Percentiles rank a stretch among this genome's conserved stretches.
phyloP scores from a whole-genome alignment of 345 rosid genomes.

The Kernera saxatilis region DNA sequence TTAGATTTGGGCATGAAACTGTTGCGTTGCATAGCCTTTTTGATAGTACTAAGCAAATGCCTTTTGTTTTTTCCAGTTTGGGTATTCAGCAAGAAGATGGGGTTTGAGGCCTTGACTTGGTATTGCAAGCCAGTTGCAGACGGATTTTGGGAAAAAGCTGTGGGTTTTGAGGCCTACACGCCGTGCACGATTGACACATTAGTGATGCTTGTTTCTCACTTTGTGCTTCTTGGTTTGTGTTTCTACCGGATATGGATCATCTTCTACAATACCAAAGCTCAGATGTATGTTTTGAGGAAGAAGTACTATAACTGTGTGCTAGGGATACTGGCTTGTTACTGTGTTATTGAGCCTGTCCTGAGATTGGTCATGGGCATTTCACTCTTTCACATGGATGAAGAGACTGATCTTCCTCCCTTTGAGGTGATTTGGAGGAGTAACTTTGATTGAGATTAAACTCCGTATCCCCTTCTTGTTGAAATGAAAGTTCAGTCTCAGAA shows the following conservation, averaged over 20 bases:
- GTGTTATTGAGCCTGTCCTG: slow-evolving; percentile 60
- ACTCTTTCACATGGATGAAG: slow-evolving; percentile 48
- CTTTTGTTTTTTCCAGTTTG: background rate
- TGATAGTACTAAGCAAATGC: background rate
- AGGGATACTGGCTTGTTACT: slow-evolving; percentile 60
- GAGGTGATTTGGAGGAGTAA: slow-evolving; percentile 46
- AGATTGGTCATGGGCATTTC: slow-evolving; percentile 68
- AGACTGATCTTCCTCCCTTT: slow-evolving; percentile 57
- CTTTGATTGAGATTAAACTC: background rate
- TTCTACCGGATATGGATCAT: slow-evolving; percentile 66
- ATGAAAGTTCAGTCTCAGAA: background rate
- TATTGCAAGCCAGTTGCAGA: slow-evolving; percentile 63
- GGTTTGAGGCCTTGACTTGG: slow-evolving; percentile 59
- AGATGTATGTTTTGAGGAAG: slow-evolving; percentile 56
- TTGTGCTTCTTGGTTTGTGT: slow-evolving; percentile 66
- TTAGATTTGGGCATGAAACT: background rate
- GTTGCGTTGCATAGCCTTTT: background rate
- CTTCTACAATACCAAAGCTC: slow-evolving; percentile 47
- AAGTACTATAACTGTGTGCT: slow-evolving; percentile 53
- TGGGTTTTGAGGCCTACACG: slow-evolving; percentile 62
- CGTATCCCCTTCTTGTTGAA: background rate
- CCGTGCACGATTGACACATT: slow-evolving; percentile 65
- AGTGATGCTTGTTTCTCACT: slow-evolving; percentile 63
- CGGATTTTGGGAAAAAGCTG: slow-evolving; percentile 58
- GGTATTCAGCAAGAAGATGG: slow-evolving; percentile 40